phyloP scores from a whole-genome alignment of 352 stramenopile species.

The Phytophthora brassicae region DNA sequence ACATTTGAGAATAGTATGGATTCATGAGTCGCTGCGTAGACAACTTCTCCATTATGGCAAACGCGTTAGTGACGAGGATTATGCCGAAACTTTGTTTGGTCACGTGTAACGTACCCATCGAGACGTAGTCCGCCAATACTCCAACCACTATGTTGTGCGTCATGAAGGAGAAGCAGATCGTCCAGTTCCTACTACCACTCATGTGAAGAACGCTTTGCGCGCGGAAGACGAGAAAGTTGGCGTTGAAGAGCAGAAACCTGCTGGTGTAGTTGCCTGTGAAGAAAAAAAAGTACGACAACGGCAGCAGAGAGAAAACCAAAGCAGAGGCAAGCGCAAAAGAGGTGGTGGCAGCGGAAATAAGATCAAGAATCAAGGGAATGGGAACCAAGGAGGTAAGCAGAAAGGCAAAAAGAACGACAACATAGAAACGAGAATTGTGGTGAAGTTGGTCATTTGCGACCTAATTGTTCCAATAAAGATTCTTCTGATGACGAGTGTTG shows the following conservation, averaged over 20 bases:
- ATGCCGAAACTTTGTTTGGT: conserved; percentile 3
- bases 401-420: neutral
- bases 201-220: conserved; percentile 8
- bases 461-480: conserved; percentile 3
- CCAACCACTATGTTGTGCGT: conserved; percentile 12
- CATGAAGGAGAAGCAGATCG: conserved; percentile 3
- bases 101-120: conserved; percentile 3
- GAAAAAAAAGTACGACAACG: neutral
- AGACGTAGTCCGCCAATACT: conserved; percentile 14
- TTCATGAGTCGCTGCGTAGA: neutral
- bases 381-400: neutral
- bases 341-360: neutral
- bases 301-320: conserved; percentile 2
- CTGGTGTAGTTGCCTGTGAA: conserved; percentile 7
- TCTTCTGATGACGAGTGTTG: neutral
- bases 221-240: conserved; percentile 8
- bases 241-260: conserved; percentile 1
- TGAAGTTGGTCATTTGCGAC: conserved; percentile 10
- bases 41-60: conserved; percentile 16
- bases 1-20: conserved; percentile 10
- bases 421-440: neutral
- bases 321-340: conserved; percentile 8
- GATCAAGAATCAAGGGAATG: neutral
- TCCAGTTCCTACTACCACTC: neutral
- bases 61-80: conserved; percentile 6